Conservation (phyloP, 495 filamentous ascomycete genomes). For the Halenospora varia region DNA sequence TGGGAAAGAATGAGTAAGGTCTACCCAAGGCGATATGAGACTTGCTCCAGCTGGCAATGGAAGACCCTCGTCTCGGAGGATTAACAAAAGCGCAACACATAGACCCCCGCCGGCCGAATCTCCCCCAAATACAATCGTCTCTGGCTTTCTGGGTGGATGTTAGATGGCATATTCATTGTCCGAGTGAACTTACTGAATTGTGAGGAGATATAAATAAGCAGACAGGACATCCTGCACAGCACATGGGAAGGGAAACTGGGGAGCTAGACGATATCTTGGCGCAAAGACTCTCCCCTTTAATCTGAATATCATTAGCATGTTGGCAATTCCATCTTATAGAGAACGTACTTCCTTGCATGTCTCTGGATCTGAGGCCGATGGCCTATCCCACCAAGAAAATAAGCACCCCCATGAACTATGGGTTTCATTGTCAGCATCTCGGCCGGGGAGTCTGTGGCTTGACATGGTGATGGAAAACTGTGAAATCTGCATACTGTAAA, state of each 20-base stretch:
- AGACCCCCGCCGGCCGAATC: conserved; percentile 88
- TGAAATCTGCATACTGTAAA: conserved; percentile 45
- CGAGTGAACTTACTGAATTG: conserved; percentile 48
- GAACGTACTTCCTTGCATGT: conserved; percentile 67
- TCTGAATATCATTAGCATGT: not conserved
- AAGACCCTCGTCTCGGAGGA: conserved; percentile 37
- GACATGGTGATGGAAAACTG: not conserved
- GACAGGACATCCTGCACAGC: conserved; percentile 82
- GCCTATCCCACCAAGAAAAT: conserved; percentile 80
- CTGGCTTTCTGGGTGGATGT: conserved; percentile 51
- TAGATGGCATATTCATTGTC: no score
- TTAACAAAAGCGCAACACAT: conserved; percentile 70
- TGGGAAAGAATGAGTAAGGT: not conserved
- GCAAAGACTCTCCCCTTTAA: conserved; percentile 80
- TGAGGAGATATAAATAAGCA: conserved; percentile 73
- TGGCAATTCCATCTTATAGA: not conserved
- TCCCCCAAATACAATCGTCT: conserved; percentile 72
- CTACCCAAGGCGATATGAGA: not conserved
- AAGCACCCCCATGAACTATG: conserved; percentile 69
- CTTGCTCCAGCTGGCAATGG: not conserved
- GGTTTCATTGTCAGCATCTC: no score
- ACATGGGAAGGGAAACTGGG: conserved; percentile 91
- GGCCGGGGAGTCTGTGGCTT: no score
- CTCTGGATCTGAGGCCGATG: conserved; percentile 92
- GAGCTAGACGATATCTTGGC: conserved; percentile 74